Evolutionary conservation across 805 yeast genomes (phyloP).

Genomic region (Helenozyma rhizophorensis): DNA sequence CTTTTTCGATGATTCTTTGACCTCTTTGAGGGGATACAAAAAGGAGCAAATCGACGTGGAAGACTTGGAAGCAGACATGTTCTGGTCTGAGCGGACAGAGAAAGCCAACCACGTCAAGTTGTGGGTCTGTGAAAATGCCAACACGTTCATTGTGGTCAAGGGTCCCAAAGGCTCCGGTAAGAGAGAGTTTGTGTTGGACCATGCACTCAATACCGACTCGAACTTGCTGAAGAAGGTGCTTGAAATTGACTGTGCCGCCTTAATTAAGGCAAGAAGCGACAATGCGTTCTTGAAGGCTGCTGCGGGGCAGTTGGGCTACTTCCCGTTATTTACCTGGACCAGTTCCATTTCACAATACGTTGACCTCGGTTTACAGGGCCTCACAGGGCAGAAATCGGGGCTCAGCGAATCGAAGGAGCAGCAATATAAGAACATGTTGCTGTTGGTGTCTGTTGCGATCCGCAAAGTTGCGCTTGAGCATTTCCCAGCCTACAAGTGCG

Average conservation of each 20-base stretch:
- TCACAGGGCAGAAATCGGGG: constrained; percentile 93
- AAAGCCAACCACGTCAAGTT: constrained; percentile 63
- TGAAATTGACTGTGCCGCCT: constrained; percentile 71
- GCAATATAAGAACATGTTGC: constrained; percentile 76
- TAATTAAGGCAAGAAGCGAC: constrained; percentile 73
- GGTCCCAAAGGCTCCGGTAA: constrained; percentile 98
- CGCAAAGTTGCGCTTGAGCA: constrained; percentile 49
- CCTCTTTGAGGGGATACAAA: constrained; percentile 9
- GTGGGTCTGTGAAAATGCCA: constrained; percentile 85
- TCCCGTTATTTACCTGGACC: constrained; percentile 92
- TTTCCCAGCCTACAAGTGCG: constrained; percentile 24
- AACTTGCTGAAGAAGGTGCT: constrained; percentile 44
- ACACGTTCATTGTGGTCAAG: constrained; percentile 81
- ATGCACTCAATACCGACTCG: constrained; percentile 55
- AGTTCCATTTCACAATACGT: constrained; percentile 72
- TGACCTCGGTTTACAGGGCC: constrained; percentile 82
- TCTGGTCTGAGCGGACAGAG: constrained; percentile 72
- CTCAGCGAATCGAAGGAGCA: constrained; percentile 77
- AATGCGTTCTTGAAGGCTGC: constrained; percentile 60
- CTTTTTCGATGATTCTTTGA: constrained; percentile 28
- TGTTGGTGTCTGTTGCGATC: constrained; percentile 68
- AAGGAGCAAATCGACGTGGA: constrained; percentile 13
- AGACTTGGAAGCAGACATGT: constrained; percentile 20
- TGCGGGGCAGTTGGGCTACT: constrained; percentile 81
- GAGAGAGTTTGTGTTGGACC: constrained; percentile 66